Conservation (phyloP, 2,329 filamentous ascomycete genomes). For the Aureobasidium leucospermi region DNA sequence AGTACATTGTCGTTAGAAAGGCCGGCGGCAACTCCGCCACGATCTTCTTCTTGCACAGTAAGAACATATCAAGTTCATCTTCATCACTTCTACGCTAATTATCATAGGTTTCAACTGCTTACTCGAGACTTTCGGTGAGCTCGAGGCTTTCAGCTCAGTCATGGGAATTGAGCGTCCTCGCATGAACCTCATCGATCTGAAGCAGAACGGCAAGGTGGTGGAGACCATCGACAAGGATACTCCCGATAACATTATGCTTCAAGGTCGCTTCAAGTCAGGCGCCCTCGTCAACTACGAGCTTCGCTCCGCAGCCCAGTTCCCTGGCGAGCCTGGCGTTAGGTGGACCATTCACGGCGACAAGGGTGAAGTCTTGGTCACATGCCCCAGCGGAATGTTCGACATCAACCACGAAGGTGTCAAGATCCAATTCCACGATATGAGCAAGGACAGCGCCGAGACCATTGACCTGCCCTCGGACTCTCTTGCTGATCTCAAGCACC, state of each 20-base stretch:
- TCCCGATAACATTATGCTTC: conserved; percentile 38
- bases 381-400: not conserved
- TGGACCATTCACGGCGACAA: conserved; percentile 47
- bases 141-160: conserved; percentile 32
- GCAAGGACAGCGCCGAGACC: not conserved
- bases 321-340: conserved; percentile 37
- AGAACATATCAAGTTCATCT: no score
- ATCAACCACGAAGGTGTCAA: conserved; percentile 4
- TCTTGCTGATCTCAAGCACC: not conserved
- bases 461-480: not conserved
- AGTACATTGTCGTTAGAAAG: conserved; percentile 37
- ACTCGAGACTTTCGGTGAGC: conserved; percentile 12
- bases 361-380: conserved; percentile 23
- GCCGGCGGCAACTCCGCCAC: conserved; percentile 39
- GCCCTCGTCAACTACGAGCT: conserved; percentile 40
- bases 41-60: conserved; percentile 23
- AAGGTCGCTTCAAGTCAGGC: conserved; percentile 33
- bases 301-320: conserved; percentile 45
- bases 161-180: conserved; percentile 42
- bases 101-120: conserved; percentile 9
- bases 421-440: not conserved
- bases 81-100: no score
- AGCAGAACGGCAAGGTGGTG: conserved; percentile 3
- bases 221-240: conserved; percentile 22
- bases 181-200: conserved; percentile 26